These are phyloP conservation scores for Trypanosoma vivax DNA, from an alignment of 208 protist species.

Conservation along the genomic window DNA sequence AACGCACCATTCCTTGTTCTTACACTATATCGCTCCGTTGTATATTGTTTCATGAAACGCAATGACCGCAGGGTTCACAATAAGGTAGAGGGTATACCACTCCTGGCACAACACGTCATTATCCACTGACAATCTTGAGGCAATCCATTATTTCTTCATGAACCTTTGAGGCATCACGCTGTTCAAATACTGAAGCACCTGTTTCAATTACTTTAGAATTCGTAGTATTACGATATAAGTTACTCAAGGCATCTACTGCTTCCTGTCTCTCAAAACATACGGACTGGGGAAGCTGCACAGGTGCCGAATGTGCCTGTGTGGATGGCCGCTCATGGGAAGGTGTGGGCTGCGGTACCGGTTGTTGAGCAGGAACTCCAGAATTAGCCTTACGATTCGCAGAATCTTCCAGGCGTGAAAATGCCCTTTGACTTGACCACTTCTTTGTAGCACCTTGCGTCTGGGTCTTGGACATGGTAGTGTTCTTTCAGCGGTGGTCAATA, in stretches of 20 bases:
- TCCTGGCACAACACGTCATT: too few relatives aligned
- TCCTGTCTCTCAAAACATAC: slow-evolving; percentile 74
- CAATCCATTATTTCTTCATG: slow-evolving; percentile 20
- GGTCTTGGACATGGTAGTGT: slow-evolving; percentile 14
- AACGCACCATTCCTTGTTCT: too few relatives aligned
- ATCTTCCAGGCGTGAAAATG: slow-evolving; percentile 9
- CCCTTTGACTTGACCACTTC: slow-evolving; percentile 27
- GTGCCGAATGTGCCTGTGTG: slow-evolving; percentile 1
- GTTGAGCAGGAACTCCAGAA: not conserved
- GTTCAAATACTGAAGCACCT: slow-evolving; percentile 9
- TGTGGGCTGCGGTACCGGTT: slow-evolving; percentile 8
- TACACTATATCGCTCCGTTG: too few relatives aligned
- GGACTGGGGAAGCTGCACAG: slow-evolving; percentile 34
- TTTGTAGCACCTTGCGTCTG: slow-evolving; percentile 10
- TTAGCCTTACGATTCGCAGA: slow-evolving; percentile 11
- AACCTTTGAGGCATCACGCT: slow-evolving; percentile 11
- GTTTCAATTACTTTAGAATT: slow-evolving; percentile 12
- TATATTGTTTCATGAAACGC: too few relatives aligned
- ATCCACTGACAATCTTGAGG: slow-evolving; percentile 2
- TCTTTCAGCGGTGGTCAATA: not conserved
- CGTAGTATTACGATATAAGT: slow-evolving; percentile 65
- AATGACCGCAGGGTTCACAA: slow-evolving; percentile 1
- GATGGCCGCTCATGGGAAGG: slow-evolving; percentile 5
- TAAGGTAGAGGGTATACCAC: slow-evolving; percentile 9
- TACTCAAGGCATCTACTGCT: slow-evolving; percentile 76